phyloP scores from a whole-genome alignment of 495 filamentous ascomycete species.

The Thermothielavioides terrestris region DNA sequence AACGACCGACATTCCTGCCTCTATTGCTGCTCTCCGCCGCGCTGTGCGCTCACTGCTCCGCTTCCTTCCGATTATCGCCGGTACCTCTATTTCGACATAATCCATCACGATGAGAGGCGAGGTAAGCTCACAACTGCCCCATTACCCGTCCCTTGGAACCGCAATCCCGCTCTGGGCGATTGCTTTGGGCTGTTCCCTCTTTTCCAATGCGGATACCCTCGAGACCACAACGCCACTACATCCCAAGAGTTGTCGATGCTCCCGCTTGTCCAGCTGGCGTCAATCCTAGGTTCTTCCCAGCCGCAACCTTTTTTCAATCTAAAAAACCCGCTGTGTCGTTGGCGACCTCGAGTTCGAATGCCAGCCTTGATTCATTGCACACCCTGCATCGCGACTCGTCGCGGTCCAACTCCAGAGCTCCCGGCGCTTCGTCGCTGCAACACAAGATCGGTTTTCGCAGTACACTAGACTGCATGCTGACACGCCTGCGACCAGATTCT shows the following conservation, averaged over 20 bases:
- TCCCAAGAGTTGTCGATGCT: neutral
- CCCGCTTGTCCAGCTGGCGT: neutral
- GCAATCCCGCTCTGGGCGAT: neutral
- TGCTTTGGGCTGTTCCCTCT: neutral
- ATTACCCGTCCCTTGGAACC: neutral
- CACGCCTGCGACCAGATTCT: slow-evolving; percentile 49
- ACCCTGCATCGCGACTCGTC: too few species aligned
- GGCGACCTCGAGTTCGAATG: neutral
- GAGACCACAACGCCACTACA: neutral
- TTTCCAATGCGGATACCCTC: slow-evolving; percentile 1
- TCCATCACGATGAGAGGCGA: slow-evolving; percentile 44
- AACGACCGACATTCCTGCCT: slow-evolving; percentile 1
- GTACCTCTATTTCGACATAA: neutral
- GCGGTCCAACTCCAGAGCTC: neutral
- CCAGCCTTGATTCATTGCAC: too few species aligned
- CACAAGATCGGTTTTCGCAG: neutral
- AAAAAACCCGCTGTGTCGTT: too few species aligned
- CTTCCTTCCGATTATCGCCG: neutral
- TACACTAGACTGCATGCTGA: slow-evolving; percentile 9
- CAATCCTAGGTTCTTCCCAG: slow-evolving; percentile 5
- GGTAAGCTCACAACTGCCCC: slow-evolving; percentile 32
- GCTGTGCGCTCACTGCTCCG: slow-evolving; percentile 13
- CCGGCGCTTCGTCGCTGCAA: neutral
- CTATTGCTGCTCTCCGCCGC: slow-evolving; percentile 4
- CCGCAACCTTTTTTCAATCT: neutral